phyloP scores from a whole-genome alignment of 768 basidiomycete species.

The Mycena venus region DNA sequence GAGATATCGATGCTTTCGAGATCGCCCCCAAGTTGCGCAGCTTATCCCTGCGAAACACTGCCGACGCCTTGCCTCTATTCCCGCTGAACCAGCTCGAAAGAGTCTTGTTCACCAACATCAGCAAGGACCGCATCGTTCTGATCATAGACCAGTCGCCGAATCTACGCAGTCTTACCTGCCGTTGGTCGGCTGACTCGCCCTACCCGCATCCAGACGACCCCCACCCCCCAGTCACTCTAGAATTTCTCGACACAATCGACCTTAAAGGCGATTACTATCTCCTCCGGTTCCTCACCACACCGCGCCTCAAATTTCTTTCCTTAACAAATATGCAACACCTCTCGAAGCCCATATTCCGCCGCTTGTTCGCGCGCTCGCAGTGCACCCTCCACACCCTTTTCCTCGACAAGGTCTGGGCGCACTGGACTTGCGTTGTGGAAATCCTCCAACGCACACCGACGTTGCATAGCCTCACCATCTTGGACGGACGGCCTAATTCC shows the following conservation, averaged over 20 bases:
- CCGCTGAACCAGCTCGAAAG: not conserved
- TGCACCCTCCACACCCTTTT: not conserved
- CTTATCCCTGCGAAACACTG: not conserved
- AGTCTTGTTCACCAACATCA: not conserved
- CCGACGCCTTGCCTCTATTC: not conserved
- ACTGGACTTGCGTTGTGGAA: not conserved
- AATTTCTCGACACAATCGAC: not conserved
- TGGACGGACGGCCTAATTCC: not conserved
- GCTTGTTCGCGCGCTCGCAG: not conserved
- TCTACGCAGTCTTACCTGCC: not conserved
- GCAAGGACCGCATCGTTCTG: not conserved
- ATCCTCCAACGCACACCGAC: not conserved
- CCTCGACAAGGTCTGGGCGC: not conserved
- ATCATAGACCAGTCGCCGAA: not conserved
- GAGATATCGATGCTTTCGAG: not conserved
- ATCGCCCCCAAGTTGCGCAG: not conserved
- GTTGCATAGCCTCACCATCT: not conserved
- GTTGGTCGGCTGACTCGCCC: not conserved
- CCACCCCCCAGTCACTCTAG: not conserved
- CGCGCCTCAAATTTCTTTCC: not conserved
- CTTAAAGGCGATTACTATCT: not conserved
- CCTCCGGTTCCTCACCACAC: not conserved
- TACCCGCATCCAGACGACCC: not conserved
- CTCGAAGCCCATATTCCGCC: not conserved
- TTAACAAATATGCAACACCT: not conserved